Evolutionary conservation across 331 rosid species (phyloP).

Genomic region (Acacia concinna): DNA sequence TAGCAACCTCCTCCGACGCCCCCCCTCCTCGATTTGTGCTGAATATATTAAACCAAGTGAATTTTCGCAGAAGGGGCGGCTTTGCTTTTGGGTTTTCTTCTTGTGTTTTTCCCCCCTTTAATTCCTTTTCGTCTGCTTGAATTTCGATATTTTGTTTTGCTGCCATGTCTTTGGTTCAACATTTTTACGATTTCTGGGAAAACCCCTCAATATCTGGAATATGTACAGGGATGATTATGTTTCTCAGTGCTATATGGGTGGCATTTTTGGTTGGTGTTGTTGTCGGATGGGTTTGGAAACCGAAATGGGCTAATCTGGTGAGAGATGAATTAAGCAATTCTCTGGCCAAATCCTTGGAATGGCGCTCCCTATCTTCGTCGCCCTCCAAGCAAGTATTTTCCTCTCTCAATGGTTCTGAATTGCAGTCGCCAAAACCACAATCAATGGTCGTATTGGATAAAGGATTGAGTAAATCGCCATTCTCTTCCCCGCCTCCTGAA

Average conservation of each 20-base stretch:
- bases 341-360: constrained; percentile 39
- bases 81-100: neutral
- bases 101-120: neutral
- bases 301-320: constrained; percentile 47
- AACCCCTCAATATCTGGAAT: constrained; percentile 38
- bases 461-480: constrained; percentile 11
- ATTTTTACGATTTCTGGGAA: constrained; percentile 26
- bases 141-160: neutral
- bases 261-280: constrained; percentile 45
- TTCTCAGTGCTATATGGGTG: constrained; percentile 39
- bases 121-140: neutral
- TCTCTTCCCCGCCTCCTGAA: constrained; percentile 13
- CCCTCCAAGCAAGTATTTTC: neutral
- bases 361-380: constrained; percentile 4
- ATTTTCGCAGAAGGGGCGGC: neutral
- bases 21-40: neutral
- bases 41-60: neutral
- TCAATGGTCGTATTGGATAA: neutral
- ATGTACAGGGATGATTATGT: constrained; percentile 25
- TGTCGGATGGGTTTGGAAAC: constrained; percentile 61
- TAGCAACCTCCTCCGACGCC: constrained; percentile 6
- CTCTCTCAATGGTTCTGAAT: neutral
- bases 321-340: constrained; percentile 33
- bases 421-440: constrained; percentile 15
- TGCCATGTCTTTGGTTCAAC: constrained; percentile 28